phyloP scores from a whole-genome alignment of 768 basidiomycete genomes.

The Pleurotus citrinopileatus region DNA sequence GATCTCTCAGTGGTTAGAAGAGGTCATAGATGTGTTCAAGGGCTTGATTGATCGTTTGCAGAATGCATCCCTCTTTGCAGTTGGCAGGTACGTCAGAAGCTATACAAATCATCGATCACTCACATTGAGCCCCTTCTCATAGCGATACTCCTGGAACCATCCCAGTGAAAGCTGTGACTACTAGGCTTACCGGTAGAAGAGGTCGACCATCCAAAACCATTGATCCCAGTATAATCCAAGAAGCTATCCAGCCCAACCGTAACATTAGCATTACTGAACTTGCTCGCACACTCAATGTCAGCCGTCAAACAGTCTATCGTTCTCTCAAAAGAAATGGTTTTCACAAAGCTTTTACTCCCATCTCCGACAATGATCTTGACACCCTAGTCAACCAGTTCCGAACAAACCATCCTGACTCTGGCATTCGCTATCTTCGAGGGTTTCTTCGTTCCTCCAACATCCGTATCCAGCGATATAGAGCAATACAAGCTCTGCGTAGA shows the following conservation, averaged over 20 bases:
- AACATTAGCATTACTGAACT: conserved; percentile 15
- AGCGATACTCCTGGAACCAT: not conserved
- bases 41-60: not conserved
- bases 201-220: conserved; percentile 15
- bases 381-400: conserved; percentile 10
- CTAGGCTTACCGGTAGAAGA: conserved; percentile 11
- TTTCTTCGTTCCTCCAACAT: conserved; percentile 21
- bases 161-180: conserved; percentile 3
- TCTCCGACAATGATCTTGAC: conserved; percentile 14
- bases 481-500: conserved; percentile 15
- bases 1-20: not conserved
- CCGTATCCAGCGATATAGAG: conserved; percentile 19
- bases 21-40: not conserved
- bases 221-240: conserved; percentile 7
- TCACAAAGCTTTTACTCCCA: not conserved
- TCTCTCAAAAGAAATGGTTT: conserved; percentile 3
- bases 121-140: not conserved
- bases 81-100: not conserved
- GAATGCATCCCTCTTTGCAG: not conserved
- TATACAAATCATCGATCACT: not conserved
- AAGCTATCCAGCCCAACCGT: conserved; percentile 7
- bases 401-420: conserved; percentile 15
- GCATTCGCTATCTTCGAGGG: conserved; percentile 24
- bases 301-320: not conserved
- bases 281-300: conserved; percentile 1